A percentile compares a stretch with the other conserved stretches of the same genome.
Evolutionary conservation across 192 early-diverging fungal species (phyloP).

Genomic region (Funneliformis mosseae): DNA sequence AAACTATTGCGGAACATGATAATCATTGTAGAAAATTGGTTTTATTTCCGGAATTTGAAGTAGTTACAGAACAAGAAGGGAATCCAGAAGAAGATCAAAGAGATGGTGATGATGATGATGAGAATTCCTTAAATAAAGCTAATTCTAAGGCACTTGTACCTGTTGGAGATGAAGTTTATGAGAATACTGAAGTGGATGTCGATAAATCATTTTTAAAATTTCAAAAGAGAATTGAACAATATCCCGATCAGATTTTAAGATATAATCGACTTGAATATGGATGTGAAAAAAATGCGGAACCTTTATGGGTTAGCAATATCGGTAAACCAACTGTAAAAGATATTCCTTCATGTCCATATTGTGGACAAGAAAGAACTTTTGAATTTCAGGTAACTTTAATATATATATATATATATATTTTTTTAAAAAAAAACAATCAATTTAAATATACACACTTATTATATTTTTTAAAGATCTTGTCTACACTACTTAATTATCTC

Average conservation of each 20-base stretch:
- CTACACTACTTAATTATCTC: constrained; percentile 83
- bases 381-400: constrained; percentile 78
- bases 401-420: background rate
- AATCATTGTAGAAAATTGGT: constrained; percentile 29
- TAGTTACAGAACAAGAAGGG: constrained; percentile 69
- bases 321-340: constrained; percentile 58
- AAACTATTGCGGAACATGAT: constrained; percentile 31
- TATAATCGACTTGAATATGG: constrained; percentile 67
- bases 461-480: constrained; percentile 67
- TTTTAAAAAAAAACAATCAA: background rate
- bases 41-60: constrained; percentile 65
- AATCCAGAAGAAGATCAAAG: constrained; percentile 48
- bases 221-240: constrained; percentile 75
- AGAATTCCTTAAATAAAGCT: background rate
- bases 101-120: constrained; percentile 34
- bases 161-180: constrained; percentile 61
- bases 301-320: constrained; percentile 79
- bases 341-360: constrained; percentile 72
- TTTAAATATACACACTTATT: background rate
- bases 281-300: constrained; percentile 53
- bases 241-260: constrained; percentile 87
- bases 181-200: constrained; percentile 82
- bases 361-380: constrained; percentile 73
- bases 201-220: constrained; percentile 90
- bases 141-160: constrained; percentile 48